Evolutionary conservation across 805 yeast genomes (phyloP), one percentile per base, ranked within the genome.

Genomic region (Zygosaccharomyces bailii): DNA sequence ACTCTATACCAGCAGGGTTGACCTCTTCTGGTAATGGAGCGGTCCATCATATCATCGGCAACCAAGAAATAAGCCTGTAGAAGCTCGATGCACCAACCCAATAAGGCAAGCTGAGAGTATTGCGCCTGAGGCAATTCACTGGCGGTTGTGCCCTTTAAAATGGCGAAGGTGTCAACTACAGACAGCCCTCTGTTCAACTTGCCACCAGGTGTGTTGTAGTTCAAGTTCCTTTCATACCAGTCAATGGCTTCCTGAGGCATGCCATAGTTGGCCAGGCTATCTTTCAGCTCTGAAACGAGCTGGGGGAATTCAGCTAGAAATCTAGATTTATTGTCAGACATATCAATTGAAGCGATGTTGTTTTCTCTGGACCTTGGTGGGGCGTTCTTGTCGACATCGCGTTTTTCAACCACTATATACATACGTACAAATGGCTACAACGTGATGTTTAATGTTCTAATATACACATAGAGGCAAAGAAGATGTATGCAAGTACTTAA

Each of bases 1-100:
- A 71, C 76, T 61, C 75, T 80, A 74, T 89, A 93, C 99, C 99
- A 93, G 70, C 99, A 93, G 54, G 96, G 93, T 70, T 91, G 97
- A 48, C 97, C 99, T 67, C 99, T 84, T 76, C 99, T 86, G 33
- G 99, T 93, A 66, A 87, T 84, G 25, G 96, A 86, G 55, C 81
- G 80, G 67, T 93, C 99, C 99, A 93, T 93, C 81, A 93, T 93
- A 66, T 93, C 99, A 66, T 93, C 99, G 24, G 98, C 95, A 45
- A 93, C 98, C 59, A 93, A 76, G 75, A 93, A 93, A 67, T 87
- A 93, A 1, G 97, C 98, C 71, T 91, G 99, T 56, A 91, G 74
- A 53, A 93, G 75, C 71, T 93, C 99, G 55, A 93, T 80, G 56
- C 88, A 76, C 99, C 99, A 93, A 17, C 99, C 99, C 53, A 93